These are phyloP conservation scores for Exophiala sideris DNA, from an alignment of 2,329 filamentous ascomycete genomes.

Conservation along the genomic window DNA sequence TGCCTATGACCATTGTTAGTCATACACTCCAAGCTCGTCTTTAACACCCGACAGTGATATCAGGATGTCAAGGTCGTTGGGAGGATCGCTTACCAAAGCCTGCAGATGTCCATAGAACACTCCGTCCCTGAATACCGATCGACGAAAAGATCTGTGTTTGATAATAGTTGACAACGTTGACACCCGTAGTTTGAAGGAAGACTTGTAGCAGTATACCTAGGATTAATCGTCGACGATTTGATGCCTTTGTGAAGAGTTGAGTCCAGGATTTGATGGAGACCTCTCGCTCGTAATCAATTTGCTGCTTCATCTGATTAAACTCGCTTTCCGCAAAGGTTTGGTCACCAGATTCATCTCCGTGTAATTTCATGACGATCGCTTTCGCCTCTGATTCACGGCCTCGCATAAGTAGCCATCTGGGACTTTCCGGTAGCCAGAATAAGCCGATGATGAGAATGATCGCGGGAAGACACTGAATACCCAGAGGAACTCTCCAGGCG, in stretches of 20 bases:
- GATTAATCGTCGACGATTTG: background rate
- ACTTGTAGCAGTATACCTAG: background rate
- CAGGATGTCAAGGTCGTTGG: background rate
- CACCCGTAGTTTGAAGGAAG: conserved; percentile 1
- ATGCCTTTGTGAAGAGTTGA: background rate
- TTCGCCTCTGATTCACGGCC: conserved; percentile 44
- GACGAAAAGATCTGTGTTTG: background rate
- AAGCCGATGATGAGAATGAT: conserved; percentile 35
- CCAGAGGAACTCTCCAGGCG: background rate
- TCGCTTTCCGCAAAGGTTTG: background rate
- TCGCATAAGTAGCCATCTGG: conserved; percentile 53
- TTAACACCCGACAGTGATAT: background rate
- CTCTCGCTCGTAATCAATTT: background rate
- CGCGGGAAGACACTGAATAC: conserved; percentile 3
- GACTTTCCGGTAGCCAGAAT: conserved; percentile 51
- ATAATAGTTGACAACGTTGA: conserved; percentile 1
- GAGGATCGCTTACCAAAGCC: background rate
- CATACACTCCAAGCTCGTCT: background rate
- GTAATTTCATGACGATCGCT: background rate
- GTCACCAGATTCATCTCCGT: background rate
- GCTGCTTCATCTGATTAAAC: conserved; percentile 1
- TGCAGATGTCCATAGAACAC: background rate
- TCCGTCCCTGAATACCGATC: background rate
- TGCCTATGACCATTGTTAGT: background rate
- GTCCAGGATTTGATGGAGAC: background rate